Conservation (phyloP, 2,329 filamentous ascomycete species). For the Hypoxylon sp. region DNA sequence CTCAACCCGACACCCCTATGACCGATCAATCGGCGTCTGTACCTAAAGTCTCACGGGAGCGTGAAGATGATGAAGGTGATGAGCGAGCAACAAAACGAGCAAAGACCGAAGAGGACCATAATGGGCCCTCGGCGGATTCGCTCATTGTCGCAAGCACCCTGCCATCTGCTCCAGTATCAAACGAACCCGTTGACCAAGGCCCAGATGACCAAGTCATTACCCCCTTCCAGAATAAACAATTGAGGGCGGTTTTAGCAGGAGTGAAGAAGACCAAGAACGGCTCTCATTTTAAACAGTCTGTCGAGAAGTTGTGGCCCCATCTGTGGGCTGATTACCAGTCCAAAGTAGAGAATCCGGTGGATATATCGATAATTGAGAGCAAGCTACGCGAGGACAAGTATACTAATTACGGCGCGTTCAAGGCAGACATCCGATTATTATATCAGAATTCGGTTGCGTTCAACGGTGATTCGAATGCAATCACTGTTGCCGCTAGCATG, state of each 20-base stretch:
- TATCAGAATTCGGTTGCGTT: conserved; percentile 84
- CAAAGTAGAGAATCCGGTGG: conserved; percentile 82
- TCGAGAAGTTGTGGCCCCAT: conserved; percentile 79
- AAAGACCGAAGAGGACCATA: conserved; percentile 75
- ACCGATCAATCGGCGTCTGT: conserved; percentile 48
- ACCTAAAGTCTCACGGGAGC: conserved; percentile 77
- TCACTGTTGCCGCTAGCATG: conserved; percentile 71
- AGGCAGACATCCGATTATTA: conserved; percentile 81
- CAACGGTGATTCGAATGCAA: conserved; percentile 83
- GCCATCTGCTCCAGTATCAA: conserved; percentile 47
- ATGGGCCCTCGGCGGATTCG: conserved; percentile 46
- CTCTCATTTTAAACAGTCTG: conserved; percentile 80
- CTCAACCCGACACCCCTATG: conserved; percentile 48
- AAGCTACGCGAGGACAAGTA: conserved; percentile 82
- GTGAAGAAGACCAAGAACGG: conserved; percentile 91
- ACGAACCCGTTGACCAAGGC: conserved; percentile 51
- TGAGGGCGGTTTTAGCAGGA: conserved; percentile 75
- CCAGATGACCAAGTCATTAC: conserved; percentile 65
- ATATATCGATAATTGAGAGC: conserved; percentile 84
- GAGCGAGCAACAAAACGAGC: conserved; percentile 85
- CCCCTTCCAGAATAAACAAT: conserved; percentile 52
- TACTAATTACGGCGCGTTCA: conserved; percentile 77
- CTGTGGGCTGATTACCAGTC: conserved; percentile 82
- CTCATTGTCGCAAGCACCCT: conserved; percentile 46
- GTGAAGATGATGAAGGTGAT: conserved; percentile 78